Percentiles rank a stretch among this genome's conserved stretches.
Conservation (phyloP, 352 stramenopile species). For the Phytopythium ostracodes region DNA sequence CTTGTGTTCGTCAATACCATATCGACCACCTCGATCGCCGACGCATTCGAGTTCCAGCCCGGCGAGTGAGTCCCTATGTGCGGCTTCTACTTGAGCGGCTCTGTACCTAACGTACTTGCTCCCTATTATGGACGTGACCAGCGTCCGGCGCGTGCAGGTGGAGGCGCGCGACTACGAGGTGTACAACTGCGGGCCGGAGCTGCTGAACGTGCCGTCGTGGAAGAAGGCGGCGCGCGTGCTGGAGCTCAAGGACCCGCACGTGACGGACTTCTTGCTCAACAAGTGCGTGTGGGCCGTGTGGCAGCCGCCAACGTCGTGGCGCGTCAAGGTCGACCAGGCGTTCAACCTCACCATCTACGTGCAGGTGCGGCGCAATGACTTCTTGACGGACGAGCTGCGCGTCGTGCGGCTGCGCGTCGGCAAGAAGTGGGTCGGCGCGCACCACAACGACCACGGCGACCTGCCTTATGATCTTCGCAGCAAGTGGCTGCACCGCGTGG, state of each 20-base stretch:
- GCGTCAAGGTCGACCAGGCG: constrained; percentile 60
- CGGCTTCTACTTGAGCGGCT: background rate
- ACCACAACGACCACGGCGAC: constrained; percentile 42
- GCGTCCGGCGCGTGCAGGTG: constrained; percentile 46
- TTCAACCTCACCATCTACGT: constrained; percentile 57
- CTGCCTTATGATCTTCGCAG: constrained; percentile 27
- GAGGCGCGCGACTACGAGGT: constrained; percentile 50
- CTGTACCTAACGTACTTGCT: background rate
- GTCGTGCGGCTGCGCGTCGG: constrained; percentile 50
- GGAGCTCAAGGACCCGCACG: constrained; percentile 25
- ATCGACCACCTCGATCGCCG: constrained; percentile 47
- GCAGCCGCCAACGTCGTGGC: constrained; percentile 56
- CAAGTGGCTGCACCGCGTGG: constrained; percentile 59
- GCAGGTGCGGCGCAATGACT: constrained; percentile 34
- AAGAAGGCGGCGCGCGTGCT: constrained; percentile 26
- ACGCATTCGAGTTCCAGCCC: constrained; percentile 44
- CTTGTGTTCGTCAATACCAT: constrained; percentile 60
- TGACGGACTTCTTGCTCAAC: constrained; percentile 32
- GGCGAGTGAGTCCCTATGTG: constrained; percentile 31
- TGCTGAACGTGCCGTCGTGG: constrained; percentile 41
- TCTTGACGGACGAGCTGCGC: constrained; percentile 48
- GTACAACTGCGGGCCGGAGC: constrained; percentile 45
- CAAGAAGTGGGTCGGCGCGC: constrained; percentile 60
- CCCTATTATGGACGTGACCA: constrained; percentile 5
- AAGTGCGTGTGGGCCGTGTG: constrained; percentile 49